Evolutionary conservation across 768 basidiomycete genomes (phyloP).

Genomic region (Leccinum longicurvipes): DNA sequence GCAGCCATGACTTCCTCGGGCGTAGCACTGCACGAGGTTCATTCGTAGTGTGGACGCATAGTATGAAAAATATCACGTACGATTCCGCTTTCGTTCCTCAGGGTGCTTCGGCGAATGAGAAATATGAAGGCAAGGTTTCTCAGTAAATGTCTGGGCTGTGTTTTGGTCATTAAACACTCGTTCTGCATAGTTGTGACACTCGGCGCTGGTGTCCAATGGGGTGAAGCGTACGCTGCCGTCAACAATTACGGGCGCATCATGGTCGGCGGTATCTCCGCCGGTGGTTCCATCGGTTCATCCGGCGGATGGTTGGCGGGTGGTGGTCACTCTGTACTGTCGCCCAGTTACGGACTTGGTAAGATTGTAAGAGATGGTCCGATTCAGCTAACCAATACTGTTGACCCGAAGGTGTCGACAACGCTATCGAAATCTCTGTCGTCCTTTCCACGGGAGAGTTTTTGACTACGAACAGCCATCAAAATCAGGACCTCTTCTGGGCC

Average conservation of each 20-base stretch:
- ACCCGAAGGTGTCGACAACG: constrained; percentile 44
- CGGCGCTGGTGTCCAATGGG: constrained; percentile 48
- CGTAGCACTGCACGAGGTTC: constrained; percentile 37
- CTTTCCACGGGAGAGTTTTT: constrained; percentile 40
- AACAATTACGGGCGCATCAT: constrained; percentile 38
- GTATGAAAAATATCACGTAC: constrained; percentile 39
- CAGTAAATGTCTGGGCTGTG: not conserved
- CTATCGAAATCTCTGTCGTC: constrained; percentile 43
- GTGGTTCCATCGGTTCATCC: constrained; percentile 44
- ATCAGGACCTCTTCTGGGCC: constrained; percentile 54
- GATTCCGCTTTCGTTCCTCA: constrained; percentile 30
- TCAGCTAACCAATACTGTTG: not conserved
- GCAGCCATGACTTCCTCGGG: constrained; percentile 41
- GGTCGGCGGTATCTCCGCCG: constrained; percentile 40
- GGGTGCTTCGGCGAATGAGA: constrained; percentile 24
- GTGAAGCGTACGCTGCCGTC: constrained; percentile 41
- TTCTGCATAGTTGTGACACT: constrained; percentile 29
- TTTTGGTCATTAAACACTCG: constrained; percentile 5
- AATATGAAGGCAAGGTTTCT: constrained; percentile 21
- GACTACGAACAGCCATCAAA: constrained; percentile 37
- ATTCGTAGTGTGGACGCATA: constrained; percentile 43
- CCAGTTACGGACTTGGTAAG: constrained; percentile 43
- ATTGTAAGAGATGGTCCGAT: not conserved
- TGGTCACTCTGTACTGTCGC: constrained; percentile 43
- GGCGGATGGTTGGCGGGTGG: constrained; percentile 53